phyloP scores from a whole-genome alignment of 106 monocot genomes.

The Alisma plantagoaquatica region DNA sequence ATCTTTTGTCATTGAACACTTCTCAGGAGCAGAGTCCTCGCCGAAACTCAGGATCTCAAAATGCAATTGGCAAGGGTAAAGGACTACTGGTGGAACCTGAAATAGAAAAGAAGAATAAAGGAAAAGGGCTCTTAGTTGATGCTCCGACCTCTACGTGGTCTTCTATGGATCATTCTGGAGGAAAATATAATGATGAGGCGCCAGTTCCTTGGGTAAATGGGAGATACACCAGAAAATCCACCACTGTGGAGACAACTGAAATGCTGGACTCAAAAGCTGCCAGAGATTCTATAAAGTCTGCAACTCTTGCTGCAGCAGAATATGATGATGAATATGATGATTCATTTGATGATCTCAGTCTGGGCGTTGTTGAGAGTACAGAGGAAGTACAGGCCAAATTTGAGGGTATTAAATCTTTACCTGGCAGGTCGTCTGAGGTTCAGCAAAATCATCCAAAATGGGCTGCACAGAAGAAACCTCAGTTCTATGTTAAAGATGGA shows the following conservation, averaged over 20 bases:
- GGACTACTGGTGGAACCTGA: constrained; percentile 2
- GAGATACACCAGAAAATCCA: constrained; percentile 62
- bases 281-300: constrained; percentile 40
- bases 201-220: constrained; percentile 35
- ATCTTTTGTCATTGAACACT: constrained; percentile 59
- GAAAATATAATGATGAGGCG: constrained; percentile 10
- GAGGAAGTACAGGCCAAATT: constrained; percentile 55
- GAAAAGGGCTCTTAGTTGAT: constrained; percentile 61
- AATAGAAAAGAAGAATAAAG: constrained; percentile 44
- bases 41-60: constrained; percentile 9
- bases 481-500: constrained; percentile 94
- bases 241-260: constrained; percentile 14
- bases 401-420: no score
- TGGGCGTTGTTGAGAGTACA: constrained; percentile 54
- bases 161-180: not conserved
- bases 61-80: constrained; percentile 10
- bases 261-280: constrained; percentile 46
- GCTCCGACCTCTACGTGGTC: constrained; percentile 9
- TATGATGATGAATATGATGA: constrained; percentile 98
- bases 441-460: constrained; percentile 31
- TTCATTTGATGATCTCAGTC: constrained; percentile 89
- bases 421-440: not conserved
- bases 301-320: constrained; percentile 48
- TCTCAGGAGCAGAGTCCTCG: constrained; percentile 38
- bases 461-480: constrained; percentile 65